These are phyloP conservation scores for Physcia stellaris DNA, from an alignment of 495 filamentous ascomycete species.

Conservation along the genomic window DNA sequence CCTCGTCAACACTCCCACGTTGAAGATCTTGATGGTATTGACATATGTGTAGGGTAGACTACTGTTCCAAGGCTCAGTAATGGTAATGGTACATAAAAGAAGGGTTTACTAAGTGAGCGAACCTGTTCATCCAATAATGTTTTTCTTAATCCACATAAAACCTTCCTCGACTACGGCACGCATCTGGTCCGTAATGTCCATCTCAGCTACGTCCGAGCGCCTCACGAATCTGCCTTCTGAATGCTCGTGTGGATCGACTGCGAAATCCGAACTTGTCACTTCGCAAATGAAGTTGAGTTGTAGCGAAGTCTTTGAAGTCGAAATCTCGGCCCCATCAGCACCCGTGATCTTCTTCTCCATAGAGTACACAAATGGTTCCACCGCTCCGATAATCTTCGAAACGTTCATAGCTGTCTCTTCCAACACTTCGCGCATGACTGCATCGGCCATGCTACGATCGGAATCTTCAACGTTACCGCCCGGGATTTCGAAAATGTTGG, in stretches of 20 bases:
- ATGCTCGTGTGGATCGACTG: conserved; percentile 3
- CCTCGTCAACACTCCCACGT: too few relatives aligned
- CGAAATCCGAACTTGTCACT: neutral
- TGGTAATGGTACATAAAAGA: too few relatives aligned
- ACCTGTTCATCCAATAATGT: too few relatives aligned
- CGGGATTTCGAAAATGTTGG: conserved; percentile 4
- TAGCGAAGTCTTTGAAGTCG: neutral
- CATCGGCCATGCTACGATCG: conserved; percentile 1
- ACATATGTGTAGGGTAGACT: too few relatives aligned
- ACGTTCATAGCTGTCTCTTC: conserved; percentile 6
- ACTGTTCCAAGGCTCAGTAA: too few relatives aligned
- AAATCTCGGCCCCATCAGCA: neutral
- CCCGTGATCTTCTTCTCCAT: neutral
- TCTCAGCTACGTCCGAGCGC: neutral
- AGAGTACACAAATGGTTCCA: neutral
- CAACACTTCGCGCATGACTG: conserved; percentile 1
- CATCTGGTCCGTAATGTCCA: conserved; percentile 7
- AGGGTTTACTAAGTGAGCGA: too few relatives aligned
- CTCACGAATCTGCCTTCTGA: conserved; percentile 1
- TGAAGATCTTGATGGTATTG: too few relatives aligned
- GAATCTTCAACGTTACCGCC: conserved; percentile 3
- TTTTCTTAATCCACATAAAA: conserved; percentile 5
- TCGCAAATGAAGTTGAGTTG: conserved; percentile 5
- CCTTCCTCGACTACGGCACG: conserved; percentile 1
- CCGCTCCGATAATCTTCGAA: neutral